A percentile compares a stretch with the other conserved stretches of the same genome.
phyloP scores from a whole-genome alignment of 2,329 filamentous ascomycete genomes.

The Beauveria scarabaeidicola region DNA sequence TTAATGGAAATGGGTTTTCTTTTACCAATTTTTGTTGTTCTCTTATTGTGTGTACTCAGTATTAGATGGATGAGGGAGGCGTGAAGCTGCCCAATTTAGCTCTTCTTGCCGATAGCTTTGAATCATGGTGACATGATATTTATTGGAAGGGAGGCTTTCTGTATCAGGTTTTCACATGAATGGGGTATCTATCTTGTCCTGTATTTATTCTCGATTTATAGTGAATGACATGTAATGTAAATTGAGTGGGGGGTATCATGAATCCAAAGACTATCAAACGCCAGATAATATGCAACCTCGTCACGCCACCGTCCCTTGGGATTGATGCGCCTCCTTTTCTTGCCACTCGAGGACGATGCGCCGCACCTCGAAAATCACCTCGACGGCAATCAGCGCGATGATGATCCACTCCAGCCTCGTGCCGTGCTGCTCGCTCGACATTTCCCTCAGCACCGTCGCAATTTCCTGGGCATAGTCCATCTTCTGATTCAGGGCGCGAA shows the following conservation, averaged over 20 bases:
- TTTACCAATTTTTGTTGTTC: neutral
- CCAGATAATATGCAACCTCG: no score
- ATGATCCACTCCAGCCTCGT: conserved; percentile 91
- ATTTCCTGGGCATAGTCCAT: conserved; percentile 98
- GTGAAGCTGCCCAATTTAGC: neutral
- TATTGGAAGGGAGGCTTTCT: no score
- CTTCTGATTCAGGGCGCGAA: conserved; percentile 88
- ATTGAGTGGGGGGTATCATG: no score
- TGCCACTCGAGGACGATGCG: conserved; percentile 58
- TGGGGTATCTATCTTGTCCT: no score
- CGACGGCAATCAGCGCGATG: conserved; percentile 84
- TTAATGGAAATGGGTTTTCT: neutral
- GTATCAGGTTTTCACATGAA: no score
- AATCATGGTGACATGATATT: neutral
- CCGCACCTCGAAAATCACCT: conserved; percentile 80
- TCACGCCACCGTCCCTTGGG: neutral
- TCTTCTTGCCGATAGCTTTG: neutral
- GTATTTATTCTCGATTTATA: no score
- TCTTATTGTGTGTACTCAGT: neutral
- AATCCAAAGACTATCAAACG: no score
- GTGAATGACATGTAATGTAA: no score
- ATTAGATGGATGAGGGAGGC: neutral
- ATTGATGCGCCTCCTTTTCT: conserved; percentile 23
- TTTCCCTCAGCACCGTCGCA: conserved; percentile 77
- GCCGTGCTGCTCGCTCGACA: conserved; percentile 83